Evolutionary conservation across 345 rosid species (phyloP).

Genomic region (Arabis alpina): DNA sequence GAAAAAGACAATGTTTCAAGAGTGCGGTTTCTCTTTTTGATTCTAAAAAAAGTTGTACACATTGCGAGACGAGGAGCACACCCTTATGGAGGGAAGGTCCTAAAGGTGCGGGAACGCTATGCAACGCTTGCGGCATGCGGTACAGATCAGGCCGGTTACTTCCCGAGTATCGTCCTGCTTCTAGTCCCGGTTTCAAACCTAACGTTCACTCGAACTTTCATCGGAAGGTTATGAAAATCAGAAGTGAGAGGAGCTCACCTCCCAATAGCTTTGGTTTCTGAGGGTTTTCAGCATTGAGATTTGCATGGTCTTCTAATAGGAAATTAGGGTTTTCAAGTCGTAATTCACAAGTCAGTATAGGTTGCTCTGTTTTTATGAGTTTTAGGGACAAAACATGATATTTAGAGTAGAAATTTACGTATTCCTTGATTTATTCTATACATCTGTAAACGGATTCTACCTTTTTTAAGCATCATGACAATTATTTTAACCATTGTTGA

Average conservation of each 20-base stretch:
- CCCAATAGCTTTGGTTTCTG: background rate
- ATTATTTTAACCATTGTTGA: no score
- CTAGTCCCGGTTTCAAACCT: conserved; percentile 28
- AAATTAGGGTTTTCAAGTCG: background rate
- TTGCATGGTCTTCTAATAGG: background rate
- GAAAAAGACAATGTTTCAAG: background rate
- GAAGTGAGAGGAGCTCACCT: conserved; percentile 6
- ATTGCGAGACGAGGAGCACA: conserved; percentile 19
- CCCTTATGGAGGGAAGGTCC: conserved; percentile 37
- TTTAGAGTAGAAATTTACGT: background rate
- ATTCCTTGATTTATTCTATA: no score
- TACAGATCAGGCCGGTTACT: conserved; percentile 25
- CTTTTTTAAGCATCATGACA: no score
- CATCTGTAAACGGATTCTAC: no score
- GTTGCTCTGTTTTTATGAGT: background rate
- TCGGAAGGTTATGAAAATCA: conserved; percentile 32
- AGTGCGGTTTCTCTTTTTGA: background rate
- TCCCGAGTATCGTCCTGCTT: conserved; percentile 36
- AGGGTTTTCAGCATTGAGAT: background rate
- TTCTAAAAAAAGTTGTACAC: conserved; percentile 21
- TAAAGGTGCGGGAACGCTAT: conserved; percentile 4
- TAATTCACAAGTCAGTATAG: no score
- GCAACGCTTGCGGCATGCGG: conserved; percentile 36
- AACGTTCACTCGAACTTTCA: conserved; percentile 30
- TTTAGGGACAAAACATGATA: background rate